Base-by-base conservation (phyloP, 768 basidiomycete species). In the Myochromella boudieri region DNA sequence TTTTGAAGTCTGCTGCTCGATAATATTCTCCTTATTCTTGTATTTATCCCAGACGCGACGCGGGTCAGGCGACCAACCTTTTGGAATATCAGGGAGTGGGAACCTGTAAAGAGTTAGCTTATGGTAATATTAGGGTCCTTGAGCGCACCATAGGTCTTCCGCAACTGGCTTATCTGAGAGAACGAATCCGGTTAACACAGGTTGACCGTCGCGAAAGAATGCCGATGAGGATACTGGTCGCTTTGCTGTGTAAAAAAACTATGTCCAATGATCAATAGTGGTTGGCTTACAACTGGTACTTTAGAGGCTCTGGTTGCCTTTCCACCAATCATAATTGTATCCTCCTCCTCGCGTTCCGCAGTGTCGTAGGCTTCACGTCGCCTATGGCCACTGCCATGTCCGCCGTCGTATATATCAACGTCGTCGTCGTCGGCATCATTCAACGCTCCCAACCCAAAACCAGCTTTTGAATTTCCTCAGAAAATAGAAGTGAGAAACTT, bases 401-500 rank as follows among this genome's bases (percentile, higher is more conserved):
- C 57, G 29, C 70, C 67, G 55, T 91, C 90, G 55, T 94, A 95
- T 4, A 93, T 73, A 54, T 94, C 91, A 26, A 91, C 42, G 59
- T 94, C 94, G 60, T 97, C 94, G 37, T 95, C 91, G 39, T 97
- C 95, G 2, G 91, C 94, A 44, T 97, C 94, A 59, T 95, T 97
- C 14, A 93, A 66, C 1, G 89, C 91, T 4, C 92, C 91, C 14
- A 95, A 71, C 28, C 92, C 93, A 58, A 94, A 95, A 1, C 91
- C 92, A 60, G 85, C 89, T 88, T 44, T 10, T 33, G 50, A 34
- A 47, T 21, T 40, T 7, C 37, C 2, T 38, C n/a, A 32, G 37
- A 45, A n/a, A 38, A 20, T 20, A 38, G 8, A 2, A 10, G 33
- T 11, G 37, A n/a, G 11, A 41, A 20, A 2, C 14, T 26, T 3